Conservation (phyloP, 2,329 filamentous ascomycete genomes). For the Fusarium longipes region DNA sequence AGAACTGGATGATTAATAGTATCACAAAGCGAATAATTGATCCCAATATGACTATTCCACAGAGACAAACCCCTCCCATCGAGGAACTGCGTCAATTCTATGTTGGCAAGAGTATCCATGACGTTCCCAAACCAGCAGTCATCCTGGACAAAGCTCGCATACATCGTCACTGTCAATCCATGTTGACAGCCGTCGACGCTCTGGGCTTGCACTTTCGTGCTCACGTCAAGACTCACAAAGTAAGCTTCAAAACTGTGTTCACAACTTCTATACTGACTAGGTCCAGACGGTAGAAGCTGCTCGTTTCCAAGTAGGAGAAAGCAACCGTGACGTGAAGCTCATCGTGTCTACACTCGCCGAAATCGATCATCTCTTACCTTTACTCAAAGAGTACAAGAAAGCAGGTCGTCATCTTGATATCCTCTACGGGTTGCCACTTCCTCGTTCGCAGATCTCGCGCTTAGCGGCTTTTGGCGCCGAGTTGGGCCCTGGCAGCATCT, state of each 20-base stretch:
- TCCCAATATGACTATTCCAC: constrained; percentile 38
- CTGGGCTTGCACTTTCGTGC: constrained; percentile 67
- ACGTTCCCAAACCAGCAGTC: constrained; percentile 64
- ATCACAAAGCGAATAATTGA: too few relatives aligned
- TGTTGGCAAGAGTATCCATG: constrained; percentile 40
- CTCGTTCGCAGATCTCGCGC: constrained; percentile 63
- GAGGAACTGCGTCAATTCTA: constrained; percentile 43
- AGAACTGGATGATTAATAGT: fast-evolving
- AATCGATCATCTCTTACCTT: constrained; percentile 63
- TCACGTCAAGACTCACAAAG: constrained; percentile 76
- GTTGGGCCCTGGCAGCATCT: constrained; percentile 60
- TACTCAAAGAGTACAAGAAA: constrained; percentile 56
- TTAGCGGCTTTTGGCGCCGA: constrained; percentile 58
- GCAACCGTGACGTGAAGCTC: constrained; percentile 58
- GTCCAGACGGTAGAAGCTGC: constrained; percentile 65
- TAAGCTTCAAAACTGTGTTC: constrained; percentile 28
- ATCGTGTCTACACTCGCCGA: constrained; percentile 70
- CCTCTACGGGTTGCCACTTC: constrained; percentile 71
- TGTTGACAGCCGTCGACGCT: constrained; percentile 61
- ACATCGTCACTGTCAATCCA: constrained; percentile 65
- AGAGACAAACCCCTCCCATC: constrained; percentile 18
- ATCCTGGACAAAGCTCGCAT: constrained; percentile 67
- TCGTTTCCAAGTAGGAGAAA: constrained; percentile 63
- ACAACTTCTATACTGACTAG: background rate
- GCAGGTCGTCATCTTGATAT: constrained; percentile 49